These are phyloP conservation scores for Tylopilus intermedius DNA, from an alignment of 768 basidiomycete species.

Conservation along the genomic window DNA sequence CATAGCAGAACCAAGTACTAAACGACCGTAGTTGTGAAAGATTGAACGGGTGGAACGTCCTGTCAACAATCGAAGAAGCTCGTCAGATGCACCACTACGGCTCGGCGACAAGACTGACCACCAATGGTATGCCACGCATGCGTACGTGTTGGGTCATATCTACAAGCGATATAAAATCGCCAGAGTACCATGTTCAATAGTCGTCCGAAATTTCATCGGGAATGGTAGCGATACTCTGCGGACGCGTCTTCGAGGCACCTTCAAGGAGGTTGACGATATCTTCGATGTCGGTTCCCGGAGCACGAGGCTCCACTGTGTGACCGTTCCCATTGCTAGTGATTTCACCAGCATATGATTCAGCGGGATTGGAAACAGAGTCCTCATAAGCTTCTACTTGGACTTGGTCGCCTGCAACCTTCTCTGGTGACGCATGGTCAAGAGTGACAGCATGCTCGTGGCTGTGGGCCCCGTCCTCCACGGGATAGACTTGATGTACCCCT, in stretches of 20 bases:
- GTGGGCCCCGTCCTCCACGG: slow-evolving; percentile 7
- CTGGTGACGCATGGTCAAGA: neutral
- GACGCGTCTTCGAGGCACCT: slow-evolving; percentile 34
- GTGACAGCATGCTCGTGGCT: neutral
- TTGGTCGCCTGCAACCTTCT: slow-evolving; percentile 8
- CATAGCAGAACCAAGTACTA: slow-evolving; percentile 21
- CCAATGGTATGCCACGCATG: slow-evolving; percentile 22
- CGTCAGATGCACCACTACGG: neutral
- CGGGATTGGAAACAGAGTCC: slow-evolving; percentile 4
- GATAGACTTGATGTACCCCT: slow-evolving; percentile 1
- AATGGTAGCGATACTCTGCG: slow-evolving; percentile 43
- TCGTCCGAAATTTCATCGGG: slow-evolving; percentile 56
- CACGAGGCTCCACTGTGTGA: neutral
- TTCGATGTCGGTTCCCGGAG: slow-evolving; percentile 45
- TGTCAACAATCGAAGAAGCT: neutral
- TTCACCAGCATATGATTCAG: slow-evolving; percentile 10
- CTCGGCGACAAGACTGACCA: slow-evolving; percentile 11
- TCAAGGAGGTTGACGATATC: slow-evolving; percentile 67
- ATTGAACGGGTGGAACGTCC: slow-evolving; percentile 16
- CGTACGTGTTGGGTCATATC: slow-evolving; percentile 17
- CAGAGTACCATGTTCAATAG: slow-evolving; percentile 32
- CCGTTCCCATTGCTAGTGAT: slow-evolving; percentile 10
- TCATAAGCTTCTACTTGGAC: slow-evolving; percentile 8
- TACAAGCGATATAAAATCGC: slow-evolving; percentile 16
- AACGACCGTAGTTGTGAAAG: slow-evolving; percentile 31